Base-by-base conservation (phyloP, 2,329 filamentous ascomycete species). In the Hypoxylon sp. region DNA sequence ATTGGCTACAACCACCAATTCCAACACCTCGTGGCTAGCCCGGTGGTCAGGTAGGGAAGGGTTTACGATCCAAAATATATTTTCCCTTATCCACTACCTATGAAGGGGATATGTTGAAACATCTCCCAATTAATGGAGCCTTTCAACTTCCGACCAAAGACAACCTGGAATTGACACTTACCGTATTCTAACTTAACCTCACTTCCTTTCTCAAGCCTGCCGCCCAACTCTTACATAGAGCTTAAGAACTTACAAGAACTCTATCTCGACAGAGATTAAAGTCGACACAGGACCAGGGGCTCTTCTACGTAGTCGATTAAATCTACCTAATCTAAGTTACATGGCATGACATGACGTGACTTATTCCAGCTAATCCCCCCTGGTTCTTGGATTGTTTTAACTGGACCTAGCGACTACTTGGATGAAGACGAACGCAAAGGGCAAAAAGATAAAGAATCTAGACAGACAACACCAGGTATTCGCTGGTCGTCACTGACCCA, bases 381-480 rank as follows among this genome's bases (percentile, higher is more conserved):
- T 21, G 19, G 1, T 9, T 43, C 11, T 38, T 6, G 14, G 14
- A 17, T 5, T 43, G 11, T 21, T 43, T 7, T 11, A 43, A 21
- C n/a, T 19, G 11, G 2, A n/a, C 38, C 7, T 7, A 4, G 38
- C 9, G 17, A 43, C 38, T 41, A 17, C 17, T 10, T 49, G 13
- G 41, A 23, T 41, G 19, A 14, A 21, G 38, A 43, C 7, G 6
- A 4, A 4, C 2, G 25, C 23, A 1, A 34, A 38, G 45, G 38
- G 34, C 6, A 30, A 56, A 32, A 19, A 41, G 19, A 36, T 28
- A 43, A 56, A 62, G 55, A 38, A 48, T 23, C 2, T 6, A 23
- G 56, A 66, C 57, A 49, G 60, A 65, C 57, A 65, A 64, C 57
- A 67, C 67, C 60, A 50, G 57, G 60, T 57, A 63, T 68, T 68